phyloP scores from a whole-genome alignment of 1,139 yeast species.

The Eremothecium coryli region DNA sequence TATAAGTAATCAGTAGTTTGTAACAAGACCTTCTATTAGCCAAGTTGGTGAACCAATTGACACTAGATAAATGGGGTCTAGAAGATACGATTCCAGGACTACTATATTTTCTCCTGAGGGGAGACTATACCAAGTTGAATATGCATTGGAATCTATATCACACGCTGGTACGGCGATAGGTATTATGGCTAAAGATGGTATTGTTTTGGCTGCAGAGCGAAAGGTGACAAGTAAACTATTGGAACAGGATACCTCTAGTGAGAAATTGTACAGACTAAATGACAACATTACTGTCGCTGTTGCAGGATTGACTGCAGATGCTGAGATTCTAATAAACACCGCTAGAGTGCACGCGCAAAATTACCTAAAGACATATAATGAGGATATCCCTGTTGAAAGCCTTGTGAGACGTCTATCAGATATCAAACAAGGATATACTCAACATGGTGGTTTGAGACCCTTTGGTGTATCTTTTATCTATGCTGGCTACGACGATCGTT shows the following conservation, averaged over 20 bases:
- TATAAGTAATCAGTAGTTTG: too few species aligned
- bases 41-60: too few species aligned
- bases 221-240: conserved; percentile 85
- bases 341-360: conserved; percentile 83
- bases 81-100: conserved; percentile 94
- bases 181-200: conserved; percentile 83
- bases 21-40: too few species aligned
- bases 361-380: conserved; percentile 76
- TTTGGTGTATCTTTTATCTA: conserved; percentile 94
- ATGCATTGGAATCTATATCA: conserved; percentile 94
- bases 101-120: conserved; percentile 99
- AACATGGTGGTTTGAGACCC: conserved; percentile 97
- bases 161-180: conserved; percentile 99
- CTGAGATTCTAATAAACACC: conserved; percentile 78
- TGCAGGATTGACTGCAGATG: conserved; percentile 98
- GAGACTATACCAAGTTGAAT: conserved; percentile 91
- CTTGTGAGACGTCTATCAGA: conserved; percentile 86
- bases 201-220: conserved; percentile 92
- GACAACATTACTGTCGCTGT: conserved; percentile 88
- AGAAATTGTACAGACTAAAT: conserved; percentile 78
- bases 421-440: conserved; percentile 95
- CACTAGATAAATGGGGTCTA: conserved; percentile 58
- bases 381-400: conserved; percentile 84
- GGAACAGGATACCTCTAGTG: conserved; percentile 91
- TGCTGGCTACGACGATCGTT: conserved; percentile 90